Evolutionary conservation across 495 filamentous ascomycete genomes (phyloP).

Genomic region (Xylaria venustula): DNA sequence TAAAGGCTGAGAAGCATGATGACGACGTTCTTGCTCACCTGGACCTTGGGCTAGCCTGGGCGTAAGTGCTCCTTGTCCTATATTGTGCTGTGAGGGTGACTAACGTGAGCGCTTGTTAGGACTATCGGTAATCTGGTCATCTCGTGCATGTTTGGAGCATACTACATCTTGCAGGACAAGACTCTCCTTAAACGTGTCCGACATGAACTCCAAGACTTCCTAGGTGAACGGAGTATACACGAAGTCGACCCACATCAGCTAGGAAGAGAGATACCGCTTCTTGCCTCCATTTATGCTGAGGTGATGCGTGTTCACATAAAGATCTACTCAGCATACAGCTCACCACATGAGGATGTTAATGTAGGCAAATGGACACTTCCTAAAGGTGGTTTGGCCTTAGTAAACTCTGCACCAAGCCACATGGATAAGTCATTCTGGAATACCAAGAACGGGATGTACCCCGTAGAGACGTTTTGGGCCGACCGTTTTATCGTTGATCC

Average conservation of each 20-base stretch:
- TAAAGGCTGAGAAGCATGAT: conserved; percentile 13
- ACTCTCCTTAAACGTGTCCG: conserved; percentile 9
- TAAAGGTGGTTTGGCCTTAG: conserved; percentile 11
- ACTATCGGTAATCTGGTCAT: conserved; percentile 15
- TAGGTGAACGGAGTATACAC: background rate
- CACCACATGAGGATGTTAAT: conserved; percentile 11
- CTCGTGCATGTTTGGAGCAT: conserved; percentile 18
- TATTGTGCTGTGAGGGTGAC: background rate
- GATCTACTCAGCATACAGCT: conserved; percentile 17
- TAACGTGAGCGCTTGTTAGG: background rate
- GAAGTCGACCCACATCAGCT: conserved; percentile 9
- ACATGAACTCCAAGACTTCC: background rate
- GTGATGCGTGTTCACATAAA: conserved; percentile 27
- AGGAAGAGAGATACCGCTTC: conserved; percentile 19
- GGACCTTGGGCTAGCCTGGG: conserved; percentile 21
- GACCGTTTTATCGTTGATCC: conserved; percentile 30
- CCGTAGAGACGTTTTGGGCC: conserved; percentile 29
- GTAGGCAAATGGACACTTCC: conserved; percentile 15
- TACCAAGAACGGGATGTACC: conserved; percentile 17
- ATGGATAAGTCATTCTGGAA: conserved; percentile 32
- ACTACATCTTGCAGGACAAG: conserved; percentile 10
- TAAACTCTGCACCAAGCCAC: conserved; percentile 15
- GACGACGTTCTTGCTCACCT: conserved; percentile 13
- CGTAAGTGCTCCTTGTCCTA: conserved; percentile 3
- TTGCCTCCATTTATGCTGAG: conserved; percentile 33